These are phyloP conservation scores for Penicillium sclerotiorum DNA, from an alignment of 2,329 filamentous ascomycete genomes.

Conservation along the genomic window DNA sequence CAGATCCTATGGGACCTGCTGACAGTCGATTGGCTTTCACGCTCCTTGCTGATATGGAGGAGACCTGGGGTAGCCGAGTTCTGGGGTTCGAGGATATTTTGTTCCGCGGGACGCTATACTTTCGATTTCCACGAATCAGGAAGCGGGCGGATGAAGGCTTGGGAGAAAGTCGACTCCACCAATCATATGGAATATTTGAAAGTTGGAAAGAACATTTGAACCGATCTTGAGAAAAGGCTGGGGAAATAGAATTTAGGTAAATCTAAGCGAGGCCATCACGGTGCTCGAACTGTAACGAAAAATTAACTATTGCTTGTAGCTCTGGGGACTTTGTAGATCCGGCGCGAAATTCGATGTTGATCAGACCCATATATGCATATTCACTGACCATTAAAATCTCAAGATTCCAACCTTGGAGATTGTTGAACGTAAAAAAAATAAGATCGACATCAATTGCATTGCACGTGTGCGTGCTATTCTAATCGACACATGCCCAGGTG, in stretches of 20 bases:
- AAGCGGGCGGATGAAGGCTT: neutral
- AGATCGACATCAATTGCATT: too few species aligned
- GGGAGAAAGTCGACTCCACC: slow-evolving; percentile 32
- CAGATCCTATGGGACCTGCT: neutral
- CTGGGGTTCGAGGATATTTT: slow-evolving; percentile 39
- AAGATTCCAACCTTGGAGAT: too few species aligned
- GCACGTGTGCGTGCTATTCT: too few species aligned
- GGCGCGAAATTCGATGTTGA: too few species aligned
- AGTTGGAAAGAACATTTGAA: neutral
- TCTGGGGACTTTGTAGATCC: too few species aligned
- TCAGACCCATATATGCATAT: too few species aligned
- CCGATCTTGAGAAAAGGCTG: neutral
- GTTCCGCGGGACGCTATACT: slow-evolving; percentile 15
- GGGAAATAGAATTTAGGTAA: neutral
- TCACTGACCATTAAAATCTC: too few species aligned
- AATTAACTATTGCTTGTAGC: too few species aligned
- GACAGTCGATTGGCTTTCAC: slow-evolving; percentile 15
- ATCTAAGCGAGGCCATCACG: neutral
- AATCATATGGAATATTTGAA: slow-evolving; percentile 22
- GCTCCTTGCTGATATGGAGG: neutral
- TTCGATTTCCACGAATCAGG: slow-evolving; percentile 35
- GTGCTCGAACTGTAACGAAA: too few species aligned
- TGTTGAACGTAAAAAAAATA: too few species aligned
- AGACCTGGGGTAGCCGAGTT: slow-evolving; percentile 27
- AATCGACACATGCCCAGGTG: too few species aligned